Percentiles rank a stretch among this genome's conserved stretches.
Evolutionary conservation across 306 rosid species (phyloP).

Genomic region (Lotus japonicus): DNA sequence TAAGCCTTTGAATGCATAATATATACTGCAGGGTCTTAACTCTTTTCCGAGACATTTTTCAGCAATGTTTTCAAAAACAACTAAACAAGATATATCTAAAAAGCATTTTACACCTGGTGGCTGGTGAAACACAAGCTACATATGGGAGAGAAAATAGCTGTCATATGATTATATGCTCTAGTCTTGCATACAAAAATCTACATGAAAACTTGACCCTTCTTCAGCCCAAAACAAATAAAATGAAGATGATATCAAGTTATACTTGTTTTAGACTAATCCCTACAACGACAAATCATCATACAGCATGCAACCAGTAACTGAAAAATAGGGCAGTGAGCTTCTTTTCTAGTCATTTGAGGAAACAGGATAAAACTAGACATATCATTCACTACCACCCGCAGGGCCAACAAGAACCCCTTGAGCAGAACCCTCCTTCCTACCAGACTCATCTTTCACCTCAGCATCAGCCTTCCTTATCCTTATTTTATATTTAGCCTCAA

Average conservation of each 20-base stretch:
- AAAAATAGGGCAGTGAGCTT: not conserved
- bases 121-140: not conserved
- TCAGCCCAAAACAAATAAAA: conserved; percentile 10
- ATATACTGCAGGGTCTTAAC: not conserved
- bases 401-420: conserved; percentile 97
- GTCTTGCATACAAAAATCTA: conserved; percentile 15
- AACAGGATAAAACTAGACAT: not conserved
- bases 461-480: conserved; percentile 65
- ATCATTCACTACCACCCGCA: conserved; percentile 59
- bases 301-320: not conserved
- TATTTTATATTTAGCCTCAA: conserved; percentile 87
- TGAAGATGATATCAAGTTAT: not conserved
- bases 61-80: not conserved
- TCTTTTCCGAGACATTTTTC: not conserved
- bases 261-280: conserved; percentile 11
- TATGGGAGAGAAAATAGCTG: not conserved
- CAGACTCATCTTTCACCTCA: conserved; percentile 61
- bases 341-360: not conserved
- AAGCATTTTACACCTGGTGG: not conserved
- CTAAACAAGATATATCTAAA: not conserved
- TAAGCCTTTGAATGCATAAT: too few species aligned
- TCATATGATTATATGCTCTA: not conserved
- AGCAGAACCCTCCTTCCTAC: conserved; percentile 81
- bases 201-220: not conserved
- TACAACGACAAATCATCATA: conserved; percentile 5